A percentile compares a stretch with the other conserved stretches of the same genome.
phyloP scores from a whole-genome alignment of 768 basidiomycete genomes.

The Termitomyces sp. region DNA sequence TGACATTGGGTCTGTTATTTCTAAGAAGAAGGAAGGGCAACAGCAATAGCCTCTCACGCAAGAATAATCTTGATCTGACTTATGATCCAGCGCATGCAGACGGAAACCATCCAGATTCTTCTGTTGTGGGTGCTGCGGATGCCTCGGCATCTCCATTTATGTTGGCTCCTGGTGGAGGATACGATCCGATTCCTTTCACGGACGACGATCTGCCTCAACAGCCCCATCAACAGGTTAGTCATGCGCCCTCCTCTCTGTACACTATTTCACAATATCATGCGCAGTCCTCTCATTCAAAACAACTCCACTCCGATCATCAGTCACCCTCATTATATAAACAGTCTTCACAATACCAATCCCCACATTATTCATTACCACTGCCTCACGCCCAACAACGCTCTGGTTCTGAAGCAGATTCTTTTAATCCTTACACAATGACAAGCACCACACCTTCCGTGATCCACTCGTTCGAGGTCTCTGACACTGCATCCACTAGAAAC shows the following conservation, averaged over 20 bases:
- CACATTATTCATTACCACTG: conserved; percentile 12
- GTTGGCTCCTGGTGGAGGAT: conserved; percentile 3
- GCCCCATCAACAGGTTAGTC: conserved; percentile 10
- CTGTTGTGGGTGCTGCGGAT: conserved; percentile 13
- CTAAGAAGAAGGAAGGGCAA: conserved; percentile 30
- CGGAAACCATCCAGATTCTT: conserved; percentile 25
- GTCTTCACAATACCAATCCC: conserved; percentile 8
- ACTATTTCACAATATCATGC: conserved; percentile 1
- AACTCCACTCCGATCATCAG: conserved; percentile 16
- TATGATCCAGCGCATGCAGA: conserved; percentile 22
- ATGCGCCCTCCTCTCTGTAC: conserved; percentile 6
- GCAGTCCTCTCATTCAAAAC: conserved; percentile 5
- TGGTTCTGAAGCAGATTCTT: conserved; percentile 19
- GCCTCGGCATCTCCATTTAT: conserved; percentile 9
- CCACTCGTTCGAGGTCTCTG: conserved; percentile 17
- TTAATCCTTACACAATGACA: conserved; percentile 17
- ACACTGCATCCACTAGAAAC: conserved; percentile 16
- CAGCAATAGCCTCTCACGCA: conserved; percentile 20
- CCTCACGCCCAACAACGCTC: conserved; percentile 19
- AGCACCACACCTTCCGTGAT: conserved; percentile 14
- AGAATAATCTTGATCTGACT: conserved; percentile 33
- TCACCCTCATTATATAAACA: conserved; percentile 16
- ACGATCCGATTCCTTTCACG: conserved; percentile 20
- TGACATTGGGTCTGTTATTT: conserved; percentile 48
- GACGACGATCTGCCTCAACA: conserved; percentile 15